phyloP scores from a whole-genome alignment of 768 basidiomycete species.

The Pleurotus salmoneostramineus region DNA sequence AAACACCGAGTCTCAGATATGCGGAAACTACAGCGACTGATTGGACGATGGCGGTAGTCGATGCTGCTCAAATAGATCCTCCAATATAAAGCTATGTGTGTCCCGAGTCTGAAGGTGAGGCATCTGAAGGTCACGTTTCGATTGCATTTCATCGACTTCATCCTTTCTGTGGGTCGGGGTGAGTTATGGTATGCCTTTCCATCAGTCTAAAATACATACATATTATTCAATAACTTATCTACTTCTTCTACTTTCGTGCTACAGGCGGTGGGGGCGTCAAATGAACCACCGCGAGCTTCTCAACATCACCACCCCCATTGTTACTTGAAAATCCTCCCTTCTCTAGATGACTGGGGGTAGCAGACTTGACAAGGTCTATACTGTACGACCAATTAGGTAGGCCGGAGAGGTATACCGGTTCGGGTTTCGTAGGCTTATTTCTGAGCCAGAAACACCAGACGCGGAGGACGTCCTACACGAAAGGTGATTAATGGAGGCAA shows the following conservation, averaged over 20 bases:
- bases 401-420: slow-evolving; percentile 1
- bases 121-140: too few relatives aligned
- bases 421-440: neutral
- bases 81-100: too few relatives aligned
- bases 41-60: too few relatives aligned
- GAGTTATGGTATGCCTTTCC: neutral
- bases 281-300: neutral
- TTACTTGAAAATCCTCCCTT: neutral
- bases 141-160: too few relatives aligned
- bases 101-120: too few relatives aligned
- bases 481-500: neutral
- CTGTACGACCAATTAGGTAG: neutral
- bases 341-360: neutral
- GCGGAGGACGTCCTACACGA: slow-evolving; percentile 25
- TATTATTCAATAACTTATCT: neutral
- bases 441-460: slow-evolving; percentile 29
- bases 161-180: neutral
- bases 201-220: neutral
- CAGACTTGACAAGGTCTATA: slow-evolving; percentile 2
- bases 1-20: too few relatives aligned
- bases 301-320: neutral
- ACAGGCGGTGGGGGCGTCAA: slow-evolving; percentile 2
- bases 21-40: too few relatives aligned
- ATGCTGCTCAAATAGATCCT: too few relatives aligned
- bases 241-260: neutral